A percentile compares a stretch with the other conserved stretches of the same genome.
phyloP scores from a whole-genome alignment of 345 rosid genomes.

The Moricandia moricandioides region DNA sequence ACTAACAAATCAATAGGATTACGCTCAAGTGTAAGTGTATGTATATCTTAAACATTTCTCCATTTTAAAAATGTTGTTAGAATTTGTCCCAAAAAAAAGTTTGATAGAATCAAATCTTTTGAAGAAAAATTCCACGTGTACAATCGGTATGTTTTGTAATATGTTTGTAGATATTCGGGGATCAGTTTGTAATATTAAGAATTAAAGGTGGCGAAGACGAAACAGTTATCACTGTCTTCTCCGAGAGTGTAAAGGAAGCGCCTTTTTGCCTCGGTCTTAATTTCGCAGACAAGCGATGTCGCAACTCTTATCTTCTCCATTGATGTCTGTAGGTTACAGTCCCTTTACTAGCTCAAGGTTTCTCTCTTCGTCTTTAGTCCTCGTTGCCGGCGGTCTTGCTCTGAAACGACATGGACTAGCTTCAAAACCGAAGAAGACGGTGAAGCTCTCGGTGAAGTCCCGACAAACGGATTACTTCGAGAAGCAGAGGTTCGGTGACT shows the following conservation, averaged over 20 bases:
- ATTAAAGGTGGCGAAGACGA: not conserved
- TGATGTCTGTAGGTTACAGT: constrained; percentile 22
- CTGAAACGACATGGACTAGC: constrained; percentile 33
- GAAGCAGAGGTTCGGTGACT: constrained; percentile 42
- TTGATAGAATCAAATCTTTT: not conserved
- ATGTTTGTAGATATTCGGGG: not conserved
- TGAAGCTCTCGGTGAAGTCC: constrained; percentile 46
- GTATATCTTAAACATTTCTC: not conserved
- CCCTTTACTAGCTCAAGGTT: constrained; percentile 36
- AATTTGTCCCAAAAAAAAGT: too few relatives aligned
- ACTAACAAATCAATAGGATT: not conserved
- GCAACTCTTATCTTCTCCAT: constrained; percentile 35
- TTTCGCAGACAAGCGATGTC: constrained; percentile 19
- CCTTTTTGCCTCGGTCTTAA: constrained; percentile 13
- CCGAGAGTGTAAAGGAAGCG: constrained; percentile 7
- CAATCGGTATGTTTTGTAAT: not conserved
- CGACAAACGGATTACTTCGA: constrained; percentile 64
- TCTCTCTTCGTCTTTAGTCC: constrained; percentile 22
- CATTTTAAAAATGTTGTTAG: not conserved
- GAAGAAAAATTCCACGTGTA: not conserved
- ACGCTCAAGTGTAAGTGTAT: not conserved
- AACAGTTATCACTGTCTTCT: not conserved
- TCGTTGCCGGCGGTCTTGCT: constrained; percentile 6
- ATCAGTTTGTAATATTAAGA: not conserved
- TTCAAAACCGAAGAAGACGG: constrained; percentile 28